Evolutionary conservation across 75 land plant genomes (phyloP).

Genomic region (Sequoiadendron giganteum): DNA sequence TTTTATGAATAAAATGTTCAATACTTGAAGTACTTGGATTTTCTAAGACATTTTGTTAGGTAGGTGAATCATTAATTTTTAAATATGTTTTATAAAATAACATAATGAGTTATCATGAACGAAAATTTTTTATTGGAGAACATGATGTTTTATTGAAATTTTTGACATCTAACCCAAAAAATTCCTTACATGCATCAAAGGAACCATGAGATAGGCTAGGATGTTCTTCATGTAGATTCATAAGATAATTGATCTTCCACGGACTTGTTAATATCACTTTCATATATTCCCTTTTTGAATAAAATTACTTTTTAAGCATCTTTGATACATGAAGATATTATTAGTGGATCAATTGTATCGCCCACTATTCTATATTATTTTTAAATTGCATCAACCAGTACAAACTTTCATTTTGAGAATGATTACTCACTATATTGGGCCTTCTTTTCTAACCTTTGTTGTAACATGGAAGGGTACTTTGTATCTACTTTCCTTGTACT

Average conservation of each 20-base stretch:
- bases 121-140: not conserved
- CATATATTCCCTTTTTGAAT: not conserved
- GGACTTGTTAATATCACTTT: not conserved
- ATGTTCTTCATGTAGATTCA: not conserved
- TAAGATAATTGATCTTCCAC: not conserved
- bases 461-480: not conserved
- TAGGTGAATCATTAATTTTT: not conserved
- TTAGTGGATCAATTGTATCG: constrained; percentile 5
- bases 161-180: not conserved
- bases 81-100: not conserved
- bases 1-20: not conserved
- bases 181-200: not conserved
- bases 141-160: not conserved
- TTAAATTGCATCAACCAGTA: not conserved
- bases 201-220: not conserved
- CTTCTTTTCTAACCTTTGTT: not conserved
- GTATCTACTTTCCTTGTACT: not conserved
- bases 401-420: not conserved
- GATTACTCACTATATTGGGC: not conserved
- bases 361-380: constrained; percentile 8
- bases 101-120: not conserved
- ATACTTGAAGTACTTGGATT: not conserved
- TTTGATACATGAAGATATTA: constrained; percentile 3
- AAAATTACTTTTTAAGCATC: not conserved
- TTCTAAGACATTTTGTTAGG: not conserved